Percentiles rank a stretch among this genome's conserved stretches.
These are phyloP conservation scores for Emydomyces testavorans DNA, from an alignment of 2,329 filamentous ascomycete species.

Conservation along the genomic window DNA sequence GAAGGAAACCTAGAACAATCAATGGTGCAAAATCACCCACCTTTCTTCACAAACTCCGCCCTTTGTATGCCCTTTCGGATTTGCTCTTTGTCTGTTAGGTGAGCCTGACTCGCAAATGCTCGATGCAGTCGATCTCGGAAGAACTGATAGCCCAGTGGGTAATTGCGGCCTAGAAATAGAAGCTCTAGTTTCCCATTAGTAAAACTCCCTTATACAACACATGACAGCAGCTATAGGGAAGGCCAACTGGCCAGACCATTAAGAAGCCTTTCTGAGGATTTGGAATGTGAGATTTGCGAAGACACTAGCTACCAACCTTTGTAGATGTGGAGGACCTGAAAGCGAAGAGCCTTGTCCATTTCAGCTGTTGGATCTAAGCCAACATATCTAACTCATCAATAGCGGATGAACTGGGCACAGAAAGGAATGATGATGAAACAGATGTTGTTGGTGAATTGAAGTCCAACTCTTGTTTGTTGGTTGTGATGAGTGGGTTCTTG, in stretches of 20 bases:
- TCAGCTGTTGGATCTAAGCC: not conserved
- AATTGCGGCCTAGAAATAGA: conserved; percentile 70
- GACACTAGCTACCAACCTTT: conserved; percentile 50
- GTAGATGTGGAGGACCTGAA: conserved; percentile 74
- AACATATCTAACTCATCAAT: not conserved
- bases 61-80: conserved; percentile 65
- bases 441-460: not conserved
- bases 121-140: conserved; percentile 71
- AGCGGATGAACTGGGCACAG: not conserved
- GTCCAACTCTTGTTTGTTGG: not conserved
- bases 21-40: conserved; percentile 37
- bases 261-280: too few relatives aligned
- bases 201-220: not conserved
- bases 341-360: conserved; percentile 51
- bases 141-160: conserved; percentile 73
- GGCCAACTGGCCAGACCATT: too few relatives aligned
- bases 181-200: conserved; percentile 49
- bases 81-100: conserved; percentile 57
- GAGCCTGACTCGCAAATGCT: conserved; percentile 68
- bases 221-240: too few relatives aligned
- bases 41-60: conserved; percentile 85
- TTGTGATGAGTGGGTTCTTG: not conserved
- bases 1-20: too few relatives aligned
- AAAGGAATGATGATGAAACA: not conserved
- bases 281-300: too few relatives aligned